These are phyloP conservation scores for Dianthus caryophyllus DNA, from an alignment of 148 eudicot species.

Conservation along the genomic window DNA sequence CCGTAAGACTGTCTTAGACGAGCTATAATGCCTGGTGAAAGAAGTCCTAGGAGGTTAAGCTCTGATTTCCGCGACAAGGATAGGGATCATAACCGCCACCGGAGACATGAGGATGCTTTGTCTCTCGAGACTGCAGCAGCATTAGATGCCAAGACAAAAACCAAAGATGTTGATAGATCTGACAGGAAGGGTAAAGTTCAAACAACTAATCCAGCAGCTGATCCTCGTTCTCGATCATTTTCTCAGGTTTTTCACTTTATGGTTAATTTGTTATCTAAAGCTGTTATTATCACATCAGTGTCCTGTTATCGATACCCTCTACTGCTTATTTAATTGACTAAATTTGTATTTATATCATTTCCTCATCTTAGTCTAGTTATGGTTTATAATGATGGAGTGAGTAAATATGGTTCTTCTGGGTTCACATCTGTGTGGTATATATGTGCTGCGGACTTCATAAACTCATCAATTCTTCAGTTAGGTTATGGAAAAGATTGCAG, in stretches of 20 bases:
- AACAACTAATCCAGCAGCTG: constrained; percentile 29
- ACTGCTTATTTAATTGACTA: neutral
- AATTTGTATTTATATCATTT: neutral
- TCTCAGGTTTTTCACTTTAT: constrained; percentile 44
- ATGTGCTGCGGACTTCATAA: neutral
- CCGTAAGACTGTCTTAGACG: constrained; percentile 43
- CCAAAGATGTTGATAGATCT: constrained; percentile 28
- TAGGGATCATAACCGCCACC: constrained; percentile 45
- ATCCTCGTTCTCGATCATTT: constrained; percentile 36
- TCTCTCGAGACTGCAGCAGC: constrained; percentile 45
- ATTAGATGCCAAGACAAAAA: constrained; percentile 35
- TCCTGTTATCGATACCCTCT: no score
- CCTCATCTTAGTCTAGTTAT: no score
- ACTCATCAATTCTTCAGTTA: neutral
- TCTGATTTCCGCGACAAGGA: constrained; percentile 42
- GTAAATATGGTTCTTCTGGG: neutral
- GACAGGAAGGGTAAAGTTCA: constrained; percentile 37
- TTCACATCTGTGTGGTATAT: neutral
- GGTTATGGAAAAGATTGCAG: neutral
- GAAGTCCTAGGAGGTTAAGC: constrained; percentile 37
- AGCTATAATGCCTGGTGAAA: constrained; percentile 50
- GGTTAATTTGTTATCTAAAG: neutral
- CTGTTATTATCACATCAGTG: neutral
- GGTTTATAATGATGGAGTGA: neutral
- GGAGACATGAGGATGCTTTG: constrained; percentile 51